Evolutionary conservation across 495 filamentous ascomycete genomes (phyloP).

Genomic region (Trichocladium uniseriatum): DNA sequence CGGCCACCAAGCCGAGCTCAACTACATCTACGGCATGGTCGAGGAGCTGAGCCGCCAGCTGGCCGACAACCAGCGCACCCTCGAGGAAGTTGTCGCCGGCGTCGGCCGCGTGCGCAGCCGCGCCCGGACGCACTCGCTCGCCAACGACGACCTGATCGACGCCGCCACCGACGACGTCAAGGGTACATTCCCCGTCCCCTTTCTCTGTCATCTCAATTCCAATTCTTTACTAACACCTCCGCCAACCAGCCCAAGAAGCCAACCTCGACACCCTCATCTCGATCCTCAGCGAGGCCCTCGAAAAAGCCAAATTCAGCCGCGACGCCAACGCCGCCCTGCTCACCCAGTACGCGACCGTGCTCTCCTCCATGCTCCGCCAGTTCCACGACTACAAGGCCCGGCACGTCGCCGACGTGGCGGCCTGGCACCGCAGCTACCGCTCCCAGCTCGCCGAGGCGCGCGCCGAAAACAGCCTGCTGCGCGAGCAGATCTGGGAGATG

Average conservation of each 20-base stretch:
- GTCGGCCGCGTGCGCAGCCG: constrained; percentile 44
- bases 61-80: constrained; percentile 66
- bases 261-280: constrained; percentile 46
- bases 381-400: constrained; percentile 46
- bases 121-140: constrained; percentile 36
- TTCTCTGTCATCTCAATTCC: neutral
- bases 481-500: constrained; percentile 49
- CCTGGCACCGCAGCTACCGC: constrained; percentile 49
- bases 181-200: constrained; percentile 23
- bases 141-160: constrained; percentile 43
- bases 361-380: constrained; percentile 41
- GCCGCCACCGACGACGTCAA: constrained; percentile 40
- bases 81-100: constrained; percentile 62
- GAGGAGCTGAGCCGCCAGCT: constrained; percentile 69
- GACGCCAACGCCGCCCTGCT: constrained; percentile 45
- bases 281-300: constrained; percentile 43
- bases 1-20: constrained; percentile 79
- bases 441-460: constrained; percentile 48
- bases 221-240: constrained; percentile 1
- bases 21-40: constrained; percentile 75
- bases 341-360: constrained; percentile 37
- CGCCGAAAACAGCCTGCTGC: constrained; percentile 45
- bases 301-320: constrained; percentile 40
- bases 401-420: constrained; percentile 40
- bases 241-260: constrained; percentile 33